Conservation (phyloP, 2,329 filamentous ascomycete species). For the Metarhizium humberi region DNA sequence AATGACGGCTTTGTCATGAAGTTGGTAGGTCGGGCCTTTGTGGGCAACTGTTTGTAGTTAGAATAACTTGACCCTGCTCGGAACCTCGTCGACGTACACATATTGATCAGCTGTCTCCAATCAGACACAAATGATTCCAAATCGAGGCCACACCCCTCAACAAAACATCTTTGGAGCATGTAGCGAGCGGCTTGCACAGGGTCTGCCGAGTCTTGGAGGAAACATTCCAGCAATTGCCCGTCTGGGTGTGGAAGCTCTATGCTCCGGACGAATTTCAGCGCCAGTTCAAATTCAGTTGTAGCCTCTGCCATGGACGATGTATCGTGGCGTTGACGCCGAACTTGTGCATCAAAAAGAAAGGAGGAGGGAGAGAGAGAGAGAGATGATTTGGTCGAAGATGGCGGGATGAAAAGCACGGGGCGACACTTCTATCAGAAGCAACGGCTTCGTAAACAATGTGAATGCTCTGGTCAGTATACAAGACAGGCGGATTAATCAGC, state of each 20-base stretch:
- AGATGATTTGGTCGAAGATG: no score
- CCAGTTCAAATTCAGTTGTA: neutral
- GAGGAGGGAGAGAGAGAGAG: no score
- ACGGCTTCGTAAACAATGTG: no score
- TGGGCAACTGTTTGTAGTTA: neutral
- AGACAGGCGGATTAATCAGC: no score
- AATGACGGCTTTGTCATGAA: neutral
- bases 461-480: no score
- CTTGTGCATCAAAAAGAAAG: no score
- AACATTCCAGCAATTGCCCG: slow-evolving; percentile 4
- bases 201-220: slow-evolving; percentile 5
- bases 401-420: no score
- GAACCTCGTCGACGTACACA: slow-evolving; percentile 1
- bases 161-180: slow-evolving; percentile 5
- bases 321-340: no score
- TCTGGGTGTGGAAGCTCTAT: slow-evolving; percentile 4
- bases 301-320: neutral
- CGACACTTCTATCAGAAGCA: no score
- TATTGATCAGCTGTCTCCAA: slow-evolving; percentile 3
- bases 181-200: slow-evolving; percentile 6
- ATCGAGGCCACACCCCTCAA: neutral
- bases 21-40: neutral
- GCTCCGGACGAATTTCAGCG: neutral
- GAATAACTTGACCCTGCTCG: neutral
- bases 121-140: neutral